phyloP scores from a whole-genome alignment of 2,329 filamentous ascomycete genomes.

The Neonectria hederae region DNA sequence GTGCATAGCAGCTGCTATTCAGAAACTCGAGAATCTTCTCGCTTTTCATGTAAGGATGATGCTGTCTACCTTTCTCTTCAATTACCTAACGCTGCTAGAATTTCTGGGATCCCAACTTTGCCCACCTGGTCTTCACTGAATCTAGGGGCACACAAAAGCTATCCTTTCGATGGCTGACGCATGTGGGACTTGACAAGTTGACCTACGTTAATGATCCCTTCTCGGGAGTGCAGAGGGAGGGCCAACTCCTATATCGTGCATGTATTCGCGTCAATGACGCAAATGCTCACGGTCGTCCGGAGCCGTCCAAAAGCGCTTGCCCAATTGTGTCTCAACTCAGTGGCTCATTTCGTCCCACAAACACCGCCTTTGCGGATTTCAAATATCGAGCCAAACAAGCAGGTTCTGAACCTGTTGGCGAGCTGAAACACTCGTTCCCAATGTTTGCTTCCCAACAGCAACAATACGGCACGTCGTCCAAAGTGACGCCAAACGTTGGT shows the following conservation, averaged over 20 bases:
- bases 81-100: conserved; percentile 33
- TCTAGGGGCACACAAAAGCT: conserved; percentile 16
- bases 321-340: background rate
- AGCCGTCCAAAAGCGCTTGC: conserved; percentile 25
- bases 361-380: conserved; percentile 29
- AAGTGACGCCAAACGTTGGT: too few relatives aligned
- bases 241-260: conserved; percentile 27
- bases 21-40: conserved; percentile 36
- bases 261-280: conserved; percentile 32
- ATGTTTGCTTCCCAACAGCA: background rate
- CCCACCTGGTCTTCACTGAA: conserved; percentile 40
- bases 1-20: conserved; percentile 24
- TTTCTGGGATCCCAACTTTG: conserved; percentile 1
- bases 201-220: conserved; percentile 38
- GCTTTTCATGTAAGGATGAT: conserved; percentile 27
- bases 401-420: conserved; percentile 3
- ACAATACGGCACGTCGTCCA: background rate
- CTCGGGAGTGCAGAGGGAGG: conserved; percentile 18
- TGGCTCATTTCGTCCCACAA: conserved; percentile 6
- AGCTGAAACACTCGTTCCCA: background rate
- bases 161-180: conserved; percentile 41
- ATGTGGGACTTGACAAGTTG: conserved; percentile 37
- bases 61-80: background rate
- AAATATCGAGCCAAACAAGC: conserved; percentile 29
- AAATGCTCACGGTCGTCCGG: conserved; percentile 12